phyloP scores from a whole-genome alignment of 805 yeast genomes.

The Yarrowia sp. region DNA sequence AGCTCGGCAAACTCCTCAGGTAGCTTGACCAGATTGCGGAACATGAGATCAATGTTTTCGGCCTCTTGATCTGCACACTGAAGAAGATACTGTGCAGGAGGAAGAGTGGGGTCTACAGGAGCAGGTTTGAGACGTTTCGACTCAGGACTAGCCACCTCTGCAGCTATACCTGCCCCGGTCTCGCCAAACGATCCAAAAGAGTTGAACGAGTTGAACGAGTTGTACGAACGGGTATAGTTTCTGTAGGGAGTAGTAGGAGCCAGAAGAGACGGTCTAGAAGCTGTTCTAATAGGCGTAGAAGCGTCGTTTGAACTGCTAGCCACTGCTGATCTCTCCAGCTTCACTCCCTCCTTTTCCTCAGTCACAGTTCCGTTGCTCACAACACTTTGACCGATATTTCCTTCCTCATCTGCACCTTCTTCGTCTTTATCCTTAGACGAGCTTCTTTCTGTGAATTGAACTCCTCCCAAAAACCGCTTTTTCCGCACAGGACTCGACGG shows the following conservation, averaged over 20 bases:
- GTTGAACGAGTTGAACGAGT: neutral
- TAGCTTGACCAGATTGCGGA: constrained; percentile 45
- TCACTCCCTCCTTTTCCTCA: neutral
- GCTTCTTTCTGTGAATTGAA: constrained; percentile 11
- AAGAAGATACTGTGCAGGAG: constrained; percentile 1
- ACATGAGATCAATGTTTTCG: constrained; percentile 42
- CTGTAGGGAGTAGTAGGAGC: constrained; percentile 29
- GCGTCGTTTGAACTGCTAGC: too few relatives aligned
- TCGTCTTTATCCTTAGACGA: neutral
- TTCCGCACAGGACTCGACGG: constrained; percentile 32
- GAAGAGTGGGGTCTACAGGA: constrained; percentile 8
- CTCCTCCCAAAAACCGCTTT: constrained; percentile 20
- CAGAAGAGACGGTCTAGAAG: constrained; percentile 3
- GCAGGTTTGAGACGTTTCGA: neutral
- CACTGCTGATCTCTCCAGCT: neutral
- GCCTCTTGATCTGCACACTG: constrained; percentile 40
- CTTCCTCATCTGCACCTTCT: neutral
- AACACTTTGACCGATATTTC: neutral
- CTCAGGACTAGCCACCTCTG: constrained; percentile 11
- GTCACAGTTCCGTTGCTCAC: constrained; percentile 7
- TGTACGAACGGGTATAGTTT: constrained; percentile 5
- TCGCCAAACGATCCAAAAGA: constrained; percentile 29
- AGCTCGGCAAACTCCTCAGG: constrained; percentile 52
- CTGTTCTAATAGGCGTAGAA: neutral
- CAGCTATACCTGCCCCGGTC: constrained; percentile 31